phyloP scores from a whole-genome alignment of 257 asterid species.

The Rauvolfia tetraphylla region DNA sequence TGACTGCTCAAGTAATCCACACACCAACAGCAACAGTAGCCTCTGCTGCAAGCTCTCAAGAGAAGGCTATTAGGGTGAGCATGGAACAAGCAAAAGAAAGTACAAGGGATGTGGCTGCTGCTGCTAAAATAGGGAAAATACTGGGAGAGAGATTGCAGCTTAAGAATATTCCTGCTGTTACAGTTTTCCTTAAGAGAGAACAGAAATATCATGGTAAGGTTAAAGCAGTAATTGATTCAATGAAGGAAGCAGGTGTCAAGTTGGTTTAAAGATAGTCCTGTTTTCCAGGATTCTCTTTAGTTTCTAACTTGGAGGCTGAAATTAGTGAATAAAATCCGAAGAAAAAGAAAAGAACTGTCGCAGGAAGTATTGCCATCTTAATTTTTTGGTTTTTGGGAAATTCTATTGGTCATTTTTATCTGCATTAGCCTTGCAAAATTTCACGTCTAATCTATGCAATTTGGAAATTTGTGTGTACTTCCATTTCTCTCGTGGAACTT shows the following conservation, averaged over 20 bases:
- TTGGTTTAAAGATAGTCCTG: slow-evolving; percentile 33
- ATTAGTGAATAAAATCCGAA: not conserved
- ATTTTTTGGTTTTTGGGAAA: not conserved
- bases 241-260: slow-evolving; percentile 62
- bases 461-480: not conserved
- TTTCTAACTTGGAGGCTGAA: not conserved
- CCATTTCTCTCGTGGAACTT: not conserved
- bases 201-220: slow-evolving; percentile 90
- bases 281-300: not conserved
- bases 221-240: slow-evolving; percentile 76
- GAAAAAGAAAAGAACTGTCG: not conserved
- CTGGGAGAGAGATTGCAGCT: slow-evolving; percentile 66
- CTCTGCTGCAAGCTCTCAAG: slow-evolving; percentile 91
- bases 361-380: too few species aligned
- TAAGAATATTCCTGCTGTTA: slow-evolving; percentile 68
- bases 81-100: slow-evolving; percentile 55
- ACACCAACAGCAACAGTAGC: slow-evolving; percentile 90
- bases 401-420: not conserved
- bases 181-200: slow-evolving; percentile 62
- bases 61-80: slow-evolving; percentile 68
- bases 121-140: slow-evolving; percentile 82
- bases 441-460: not conserved
- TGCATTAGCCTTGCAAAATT: not conserved
- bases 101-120: slow-evolving; percentile 85
- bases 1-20: slow-evolving; percentile 82